phyloP scores from a whole-genome alignment of 176 grass and related monocot genomes.

The Cenchrus fungigraminus region DNA sequence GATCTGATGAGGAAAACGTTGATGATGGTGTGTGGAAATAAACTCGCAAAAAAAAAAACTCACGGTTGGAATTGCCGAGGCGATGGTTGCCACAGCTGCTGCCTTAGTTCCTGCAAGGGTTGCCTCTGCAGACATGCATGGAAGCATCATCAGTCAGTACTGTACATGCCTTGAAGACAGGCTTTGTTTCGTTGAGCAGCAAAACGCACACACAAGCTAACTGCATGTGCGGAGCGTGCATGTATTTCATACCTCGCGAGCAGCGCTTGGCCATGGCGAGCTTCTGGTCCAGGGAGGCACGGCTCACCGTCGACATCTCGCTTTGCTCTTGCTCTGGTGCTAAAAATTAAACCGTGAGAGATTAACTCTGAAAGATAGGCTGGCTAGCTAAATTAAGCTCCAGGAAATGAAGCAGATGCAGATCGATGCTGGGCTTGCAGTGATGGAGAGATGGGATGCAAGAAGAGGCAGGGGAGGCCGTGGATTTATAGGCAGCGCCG shows the following conservation, averaged over 20 bases:
- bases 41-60: not conserved
- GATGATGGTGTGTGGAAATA: not conserved
- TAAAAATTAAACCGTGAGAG: not conserved
- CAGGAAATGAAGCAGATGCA: not conserved
- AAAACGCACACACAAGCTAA: too few species aligned
- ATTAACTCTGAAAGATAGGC: not conserved
- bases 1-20: too few species aligned
- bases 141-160: not conserved
- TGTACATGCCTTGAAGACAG: not conserved
- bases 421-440: not conserved
- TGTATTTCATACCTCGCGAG: constrained; percentile 50
- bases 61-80: constrained; percentile 65
- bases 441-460: not conserved
- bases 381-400: not conserved
- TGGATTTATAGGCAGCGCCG: constrained; percentile 4
- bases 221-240: too few species aligned
- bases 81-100: constrained; percentile 60
- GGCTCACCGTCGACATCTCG: constrained; percentile 51
- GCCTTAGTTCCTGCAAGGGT: constrained; percentile 68
- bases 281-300: constrained; percentile 68
- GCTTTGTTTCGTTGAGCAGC: not conserved
- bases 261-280: constrained; percentile 73
- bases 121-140: constrained; percentile 51
- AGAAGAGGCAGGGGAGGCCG: not conserved
- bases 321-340: not conserved